These are phyloP conservation scores for Odonthalia washingtoniensis DNA, from an alignment of 31 red algal species.

Conservation along the genomic window DNA sequence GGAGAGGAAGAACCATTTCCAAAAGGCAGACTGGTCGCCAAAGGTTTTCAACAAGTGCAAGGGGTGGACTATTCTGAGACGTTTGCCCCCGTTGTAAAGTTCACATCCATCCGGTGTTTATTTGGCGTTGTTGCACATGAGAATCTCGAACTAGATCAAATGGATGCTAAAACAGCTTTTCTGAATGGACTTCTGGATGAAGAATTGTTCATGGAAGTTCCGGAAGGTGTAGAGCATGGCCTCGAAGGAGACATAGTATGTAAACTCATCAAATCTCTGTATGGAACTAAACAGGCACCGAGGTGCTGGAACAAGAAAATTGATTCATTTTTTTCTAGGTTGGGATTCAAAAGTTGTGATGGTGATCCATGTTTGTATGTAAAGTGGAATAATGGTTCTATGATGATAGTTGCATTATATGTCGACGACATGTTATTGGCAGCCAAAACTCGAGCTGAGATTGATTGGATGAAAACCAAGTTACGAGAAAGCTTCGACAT, in stretches of 20 bases:
- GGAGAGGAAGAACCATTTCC: too few relatives aligned
- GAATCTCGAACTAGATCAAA: too few relatives aligned
- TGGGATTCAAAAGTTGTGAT: not conserved
- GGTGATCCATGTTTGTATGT: constrained; percentile 44
- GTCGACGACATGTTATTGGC: constrained; percentile 46
- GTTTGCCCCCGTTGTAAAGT: too few relatives aligned
- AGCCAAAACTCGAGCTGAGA: not conserved
- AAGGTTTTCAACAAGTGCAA: too few relatives aligned
- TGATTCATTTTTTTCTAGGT: constrained; percentile 6
- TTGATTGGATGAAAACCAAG: constrained; percentile 18
- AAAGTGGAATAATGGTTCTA: not conserved
- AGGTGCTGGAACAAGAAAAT: constrained; percentile 41
- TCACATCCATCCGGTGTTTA: too few relatives aligned
- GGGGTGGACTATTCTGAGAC: too few relatives aligned
- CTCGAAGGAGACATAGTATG: not conserved
- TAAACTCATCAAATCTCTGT: too few relatives aligned
- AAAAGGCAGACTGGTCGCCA: too few relatives aligned
- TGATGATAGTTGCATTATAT: constrained; percentile 39
- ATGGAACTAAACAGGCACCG: constrained; percentile 43
- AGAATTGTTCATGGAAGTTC: constrained; percentile 50
- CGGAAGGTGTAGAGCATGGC: constrained; percentile 26
- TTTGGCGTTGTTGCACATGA: too few relatives aligned
- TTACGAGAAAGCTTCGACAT: constrained; percentile 22
- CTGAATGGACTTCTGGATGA: constrained; percentile 48
- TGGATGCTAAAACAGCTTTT: too few relatives aligned